These are phyloP conservation scores for Pyricularia grisea DNA, from an alignment of 2,329 filamentous ascomycete species.

Conservation along the genomic window DNA sequence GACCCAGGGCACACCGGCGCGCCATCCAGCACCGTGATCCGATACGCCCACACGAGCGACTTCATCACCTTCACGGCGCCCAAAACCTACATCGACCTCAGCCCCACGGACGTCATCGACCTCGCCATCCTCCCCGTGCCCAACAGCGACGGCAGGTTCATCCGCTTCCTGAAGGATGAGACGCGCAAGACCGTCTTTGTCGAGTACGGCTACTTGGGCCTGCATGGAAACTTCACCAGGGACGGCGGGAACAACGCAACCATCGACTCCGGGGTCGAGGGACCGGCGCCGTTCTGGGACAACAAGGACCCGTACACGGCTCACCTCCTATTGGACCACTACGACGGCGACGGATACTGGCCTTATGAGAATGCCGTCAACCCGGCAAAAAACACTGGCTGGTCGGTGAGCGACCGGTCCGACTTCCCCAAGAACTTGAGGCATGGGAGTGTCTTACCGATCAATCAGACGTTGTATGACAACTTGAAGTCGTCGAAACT, in stretches of 20 bases:
- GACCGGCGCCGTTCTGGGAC: constrained; percentile 33
- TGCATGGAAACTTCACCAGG: constrained; percentile 42
- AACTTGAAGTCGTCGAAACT: constrained; percentile 28
- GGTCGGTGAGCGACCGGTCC: constrained; percentile 30
- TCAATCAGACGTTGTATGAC: constrained; percentile 31
- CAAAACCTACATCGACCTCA: constrained; percentile 38
- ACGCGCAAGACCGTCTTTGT: constrained; percentile 39
- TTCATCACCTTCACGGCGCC: constrained; percentile 42
- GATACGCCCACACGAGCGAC: constrained; percentile 45
- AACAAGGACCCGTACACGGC: constrained; percentile 27
- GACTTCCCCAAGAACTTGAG: constrained; percentile 37
- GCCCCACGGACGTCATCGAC: constrained; percentile 40
- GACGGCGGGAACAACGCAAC: constrained; percentile 31
- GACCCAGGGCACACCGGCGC: constrained; percentile 38
- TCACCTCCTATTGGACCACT: constrained; percentile 41
- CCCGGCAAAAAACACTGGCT: constrained; percentile 30
- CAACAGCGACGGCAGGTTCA: constrained; percentile 22
- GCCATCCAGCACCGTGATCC: constrained; percentile 34
- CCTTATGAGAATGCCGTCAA: constrained; percentile 34
- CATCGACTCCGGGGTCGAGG: constrained; percentile 33
- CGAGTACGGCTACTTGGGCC: constrained; percentile 34
- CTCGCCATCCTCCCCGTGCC: constrained; percentile 44
- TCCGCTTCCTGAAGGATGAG: constrained; percentile 48
- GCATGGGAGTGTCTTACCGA: constrained; percentile 40
- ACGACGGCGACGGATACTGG: constrained; percentile 35